phyloP scores from a whole-genome alignment of 345 rosid genomes.

The Lepidium aucheri region DNA sequence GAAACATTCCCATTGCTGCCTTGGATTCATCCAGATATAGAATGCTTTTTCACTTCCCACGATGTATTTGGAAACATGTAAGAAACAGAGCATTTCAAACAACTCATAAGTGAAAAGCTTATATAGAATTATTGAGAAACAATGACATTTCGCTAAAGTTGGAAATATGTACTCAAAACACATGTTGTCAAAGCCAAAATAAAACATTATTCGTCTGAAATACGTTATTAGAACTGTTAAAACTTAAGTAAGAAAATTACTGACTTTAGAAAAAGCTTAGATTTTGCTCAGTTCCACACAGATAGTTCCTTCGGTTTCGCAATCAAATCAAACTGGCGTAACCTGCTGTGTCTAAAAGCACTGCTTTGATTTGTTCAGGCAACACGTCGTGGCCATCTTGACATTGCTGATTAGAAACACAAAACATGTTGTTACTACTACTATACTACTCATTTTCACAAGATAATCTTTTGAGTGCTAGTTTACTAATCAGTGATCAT shows the following conservation, averaged over 20 bases:
- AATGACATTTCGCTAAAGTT: neutral
- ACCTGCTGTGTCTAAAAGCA: slow-evolving; percentile 76
- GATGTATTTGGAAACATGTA: neutral
- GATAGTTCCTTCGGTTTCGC: neutral
- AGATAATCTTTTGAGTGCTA: neutral
- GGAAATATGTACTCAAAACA: neutral
- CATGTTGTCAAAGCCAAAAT: neutral
- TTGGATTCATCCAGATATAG: neutral
- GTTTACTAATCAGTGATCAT: neutral
- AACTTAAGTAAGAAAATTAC: slow-evolving; percentile 9
- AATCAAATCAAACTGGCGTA: slow-evolving; percentile 34
- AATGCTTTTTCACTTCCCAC: neutral
- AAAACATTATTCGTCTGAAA: slow-evolving; percentile 4
- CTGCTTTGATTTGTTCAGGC: slow-evolving; percentile 88
- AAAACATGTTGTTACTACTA: neutral
- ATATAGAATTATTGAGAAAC: neutral
- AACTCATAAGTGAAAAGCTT: neutral
- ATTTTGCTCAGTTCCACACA: slow-evolving; percentile 5
- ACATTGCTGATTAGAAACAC: slow-evolving; percentile 54
- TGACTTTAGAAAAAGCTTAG: neutral
- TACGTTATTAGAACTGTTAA: neutral
- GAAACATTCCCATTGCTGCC: neutral
- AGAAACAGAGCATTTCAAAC: neutral
- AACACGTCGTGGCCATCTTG: slow-evolving; percentile 62
- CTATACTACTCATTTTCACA: neutral